phyloP scores from a whole-genome alignment of 345 rosid species.

The Bruguiera sexangula region DNA sequence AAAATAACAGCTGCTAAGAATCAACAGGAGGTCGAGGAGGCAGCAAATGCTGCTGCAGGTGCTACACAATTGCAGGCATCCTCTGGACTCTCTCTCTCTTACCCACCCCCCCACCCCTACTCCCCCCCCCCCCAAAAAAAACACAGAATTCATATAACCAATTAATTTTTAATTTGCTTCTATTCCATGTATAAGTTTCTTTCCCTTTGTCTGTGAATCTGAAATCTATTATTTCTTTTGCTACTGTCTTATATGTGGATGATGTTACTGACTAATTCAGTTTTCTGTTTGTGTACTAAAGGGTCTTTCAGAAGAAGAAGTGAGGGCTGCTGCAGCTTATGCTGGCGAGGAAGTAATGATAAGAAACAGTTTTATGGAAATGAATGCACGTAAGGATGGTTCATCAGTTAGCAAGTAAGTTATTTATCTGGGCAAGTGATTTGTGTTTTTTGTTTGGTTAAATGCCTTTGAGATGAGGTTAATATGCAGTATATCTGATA shows the following conservation, averaged over 20 bases:
- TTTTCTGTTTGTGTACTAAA: slow-evolving; percentile 33
- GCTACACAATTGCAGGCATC: slow-evolving; percentile 89
- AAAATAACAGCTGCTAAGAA: slow-evolving; percentile 92
- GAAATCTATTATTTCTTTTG: not conserved
- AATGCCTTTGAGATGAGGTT: not conserved
- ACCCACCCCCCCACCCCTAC: not conserved
- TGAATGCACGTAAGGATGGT: slow-evolving; percentile 93
- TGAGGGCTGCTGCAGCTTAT: slow-evolving; percentile 86
- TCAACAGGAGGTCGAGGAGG: slow-evolving; percentile 98
- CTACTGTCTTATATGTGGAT: too few relatives aligned
- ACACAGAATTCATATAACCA: too few relatives aligned
- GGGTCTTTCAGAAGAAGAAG: slow-evolving; percentile 99
- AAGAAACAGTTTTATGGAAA: slow-evolving; percentile 81
- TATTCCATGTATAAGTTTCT: not conserved
- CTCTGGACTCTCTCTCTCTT: not conserved
- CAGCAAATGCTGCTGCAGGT: slow-evolving; percentile 85
- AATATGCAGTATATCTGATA: not conserved
- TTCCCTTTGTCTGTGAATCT: not conserved
- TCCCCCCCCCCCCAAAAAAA: too few relatives aligned
- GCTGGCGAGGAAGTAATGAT: slow-evolving; percentile 98
- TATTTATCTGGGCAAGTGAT: slow-evolving; percentile 5
- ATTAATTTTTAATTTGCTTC: not conserved
- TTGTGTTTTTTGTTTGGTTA: not conserved
- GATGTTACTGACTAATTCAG: slow-evolving; percentile 17
- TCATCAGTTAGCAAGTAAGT: slow-evolving; percentile 96